Percentiles rank a stretch among this genome's conserved stretches.
Conservation (phyloP, 176 grass and related monocot genomes). For the Paspalum vaginatum region DNA sequence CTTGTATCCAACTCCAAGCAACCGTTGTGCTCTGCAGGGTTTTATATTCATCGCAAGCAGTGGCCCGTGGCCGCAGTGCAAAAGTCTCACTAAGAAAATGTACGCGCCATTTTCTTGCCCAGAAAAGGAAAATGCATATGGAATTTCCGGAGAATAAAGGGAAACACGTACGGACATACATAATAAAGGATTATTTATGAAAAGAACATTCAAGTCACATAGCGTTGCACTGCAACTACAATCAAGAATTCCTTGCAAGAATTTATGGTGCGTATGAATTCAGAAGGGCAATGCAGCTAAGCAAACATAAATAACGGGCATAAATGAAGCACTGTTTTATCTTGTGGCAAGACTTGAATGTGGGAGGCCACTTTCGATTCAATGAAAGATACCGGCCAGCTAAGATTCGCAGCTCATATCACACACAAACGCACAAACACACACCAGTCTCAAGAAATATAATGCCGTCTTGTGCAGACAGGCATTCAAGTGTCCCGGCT, state of each 20-base stretch:
- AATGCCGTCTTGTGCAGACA: slow-evolving; percentile 58
- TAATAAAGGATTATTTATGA: not conserved
- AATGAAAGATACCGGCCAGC: slow-evolving; percentile 60
- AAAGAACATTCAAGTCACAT: slow-evolving; percentile 17
- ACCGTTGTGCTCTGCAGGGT: not conserved
- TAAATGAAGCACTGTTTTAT: slow-evolving; percentile 71
- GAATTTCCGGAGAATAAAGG: not conserved
- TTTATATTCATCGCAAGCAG: slow-evolving; percentile 1
- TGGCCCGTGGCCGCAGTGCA: not conserved
- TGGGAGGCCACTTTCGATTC: slow-evolving; percentile 58
- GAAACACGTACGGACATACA: not conserved
- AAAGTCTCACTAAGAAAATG: not conserved
- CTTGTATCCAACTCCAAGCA: slow-evolving; percentile 23
- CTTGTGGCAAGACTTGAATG: slow-evolving; percentile 64
- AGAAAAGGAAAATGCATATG: not conserved
- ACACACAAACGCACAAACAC: slow-evolving; percentile 37
- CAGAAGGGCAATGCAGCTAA: slow-evolving; percentile 52
- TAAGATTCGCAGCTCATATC: slow-evolving; percentile 52
- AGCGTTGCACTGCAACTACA: slow-evolving; percentile 36
- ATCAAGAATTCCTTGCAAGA: slow-evolving; percentile 43
- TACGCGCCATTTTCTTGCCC: not conserved
- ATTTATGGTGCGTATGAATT: slow-evolving; percentile 56
- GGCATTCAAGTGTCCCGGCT: slow-evolving; percentile 55
- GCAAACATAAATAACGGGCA: slow-evolving; percentile 57
- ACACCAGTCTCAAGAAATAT: slow-evolving; percentile 45